Conservation (phyloP, 2,329 filamentous ascomycete species). For the Cryoendolithus antarcticus region DNA sequence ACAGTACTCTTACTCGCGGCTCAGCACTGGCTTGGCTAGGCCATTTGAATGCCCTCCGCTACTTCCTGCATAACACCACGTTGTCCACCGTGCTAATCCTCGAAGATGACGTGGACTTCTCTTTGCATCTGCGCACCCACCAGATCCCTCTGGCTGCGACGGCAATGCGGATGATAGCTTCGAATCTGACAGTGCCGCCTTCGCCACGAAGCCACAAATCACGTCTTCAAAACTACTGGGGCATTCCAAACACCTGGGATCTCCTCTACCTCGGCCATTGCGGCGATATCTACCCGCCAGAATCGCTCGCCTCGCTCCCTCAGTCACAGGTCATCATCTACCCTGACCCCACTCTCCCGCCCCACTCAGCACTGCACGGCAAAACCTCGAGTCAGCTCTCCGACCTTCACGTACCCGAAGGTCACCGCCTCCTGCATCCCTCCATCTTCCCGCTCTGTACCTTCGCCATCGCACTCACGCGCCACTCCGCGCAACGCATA, state of each 20-base stretch:
- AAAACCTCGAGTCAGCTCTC: constrained; percentile 27
- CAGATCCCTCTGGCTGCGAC: constrained; percentile 30
- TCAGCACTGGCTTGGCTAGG: constrained; percentile 30
- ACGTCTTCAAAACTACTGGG: constrained; percentile 25
- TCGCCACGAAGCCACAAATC: constrained; percentile 8
- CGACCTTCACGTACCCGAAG: constrained; percentile 23
- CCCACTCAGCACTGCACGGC: constrained; percentile 22
- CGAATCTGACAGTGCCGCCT: constrained; percentile 3
- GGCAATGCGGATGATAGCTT: constrained; percentile 24
- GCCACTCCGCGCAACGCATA: constrained; percentile 22
- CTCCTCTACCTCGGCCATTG: constrained; percentile 31
- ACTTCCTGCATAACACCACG: constrained; percentile 29
- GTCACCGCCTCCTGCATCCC: constrained; percentile 28
- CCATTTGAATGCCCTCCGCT: constrained; percentile 26
- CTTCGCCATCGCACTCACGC: constrained; percentile 32
- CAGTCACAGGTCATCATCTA: constrained; percentile 4
- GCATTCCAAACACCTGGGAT: constrained; percentile 25
- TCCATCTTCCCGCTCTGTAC: constrained; percentile 33
- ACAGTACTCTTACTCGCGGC: constrained; percentile 23
- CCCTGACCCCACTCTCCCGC: constrained; percentile 26
- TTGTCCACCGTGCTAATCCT: constrained; percentile 30
- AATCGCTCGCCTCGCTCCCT: constrained; percentile 13
- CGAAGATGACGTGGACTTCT: constrained; percentile 36
- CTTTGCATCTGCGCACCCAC: constrained; percentile 31
- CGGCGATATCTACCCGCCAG: constrained; percentile 26